These are phyloP conservation scores for Penicillium atrosanguineum DNA, from an alignment of 495 filamentous ascomycete genomes.

Conservation along the genomic window DNA sequence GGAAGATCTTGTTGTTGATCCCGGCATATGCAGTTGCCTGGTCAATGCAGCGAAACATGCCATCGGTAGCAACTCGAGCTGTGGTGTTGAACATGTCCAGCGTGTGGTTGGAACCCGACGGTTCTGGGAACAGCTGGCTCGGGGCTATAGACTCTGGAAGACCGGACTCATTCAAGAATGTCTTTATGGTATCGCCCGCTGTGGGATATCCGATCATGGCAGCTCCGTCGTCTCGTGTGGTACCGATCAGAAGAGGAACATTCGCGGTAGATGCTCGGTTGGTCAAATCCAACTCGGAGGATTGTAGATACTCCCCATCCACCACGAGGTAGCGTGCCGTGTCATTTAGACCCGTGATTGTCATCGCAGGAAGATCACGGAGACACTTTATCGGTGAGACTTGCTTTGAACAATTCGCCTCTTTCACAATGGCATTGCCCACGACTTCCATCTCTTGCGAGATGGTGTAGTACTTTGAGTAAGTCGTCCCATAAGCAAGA, in stretches of 20 bases:
- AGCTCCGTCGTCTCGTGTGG: slow-evolving; percentile 26
- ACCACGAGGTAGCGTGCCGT: slow-evolving; percentile 23
- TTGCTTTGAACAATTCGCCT: slow-evolving; percentile 36
- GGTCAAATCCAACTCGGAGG: slow-evolving; percentile 11
- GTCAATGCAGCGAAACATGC: slow-evolving; percentile 29
- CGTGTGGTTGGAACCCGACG: slow-evolving; percentile 18
- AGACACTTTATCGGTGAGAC: slow-evolving; percentile 38
- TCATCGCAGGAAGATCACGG: slow-evolving; percentile 31
- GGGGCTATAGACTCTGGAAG: slow-evolving; percentile 10
- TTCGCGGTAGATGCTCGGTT: slow-evolving; percentile 10
- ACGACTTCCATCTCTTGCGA: slow-evolving; percentile 25
- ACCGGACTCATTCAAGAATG: slow-evolving; percentile 9
- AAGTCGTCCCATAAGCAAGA: slow-evolving; percentile 47
- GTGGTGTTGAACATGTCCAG: slow-evolving; percentile 28
- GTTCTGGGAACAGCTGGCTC: slow-evolving; percentile 16
- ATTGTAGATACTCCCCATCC: slow-evolving; percentile 18
- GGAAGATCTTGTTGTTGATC: slow-evolving; percentile 17
- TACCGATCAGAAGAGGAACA: slow-evolving; percentile 20
- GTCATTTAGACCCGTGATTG: slow-evolving; percentile 23
- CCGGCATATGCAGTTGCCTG: slow-evolving; percentile 25
- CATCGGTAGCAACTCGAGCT: slow-evolving; percentile 23
- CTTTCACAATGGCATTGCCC: slow-evolving; percentile 17
- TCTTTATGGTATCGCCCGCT: slow-evolving; percentile 3
- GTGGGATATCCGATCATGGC: slow-evolving; percentile 24
- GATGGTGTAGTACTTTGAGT: slow-evolving; percentile 48